Conservation (phyloP, 1,139 yeast genomes). For the Pichia sp. region DNA sequence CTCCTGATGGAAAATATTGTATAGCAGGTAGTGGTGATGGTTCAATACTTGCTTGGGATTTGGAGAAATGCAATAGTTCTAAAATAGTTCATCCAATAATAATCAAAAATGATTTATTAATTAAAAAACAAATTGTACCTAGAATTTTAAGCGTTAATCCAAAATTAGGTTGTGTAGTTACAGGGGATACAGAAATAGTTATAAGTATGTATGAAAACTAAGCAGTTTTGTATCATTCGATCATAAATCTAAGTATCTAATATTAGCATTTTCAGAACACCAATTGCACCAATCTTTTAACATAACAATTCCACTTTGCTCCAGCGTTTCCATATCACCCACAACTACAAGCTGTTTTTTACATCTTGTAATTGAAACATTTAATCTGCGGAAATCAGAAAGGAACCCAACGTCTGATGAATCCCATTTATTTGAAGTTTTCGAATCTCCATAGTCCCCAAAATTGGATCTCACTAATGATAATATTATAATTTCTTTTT, state of each 20-base stretch:
- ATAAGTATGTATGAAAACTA: slow-evolving; percentile 30
- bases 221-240: slow-evolving; percentile 9
- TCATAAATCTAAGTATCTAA: slow-evolving; percentile 43
- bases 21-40: slow-evolving; percentile 59
- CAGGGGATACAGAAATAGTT: slow-evolving; percentile 59
- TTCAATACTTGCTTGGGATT: slow-evolving; percentile 58
- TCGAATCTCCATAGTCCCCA: background rate
- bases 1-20: slow-evolving; percentile 77
- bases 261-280: slow-evolving; percentile 62
- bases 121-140: slow-evolving; percentile 37
- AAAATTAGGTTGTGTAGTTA: slow-evolving; percentile 63
- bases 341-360: slow-evolving; percentile 77
- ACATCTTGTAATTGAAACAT: slow-evolving; percentile 91
- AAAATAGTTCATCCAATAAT: background rate
- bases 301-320: slow-evolving; percentile 38
- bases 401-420: slow-evolving; percentile 62
- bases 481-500: slow-evolving; percentile 81
- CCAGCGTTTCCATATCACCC: slow-evolving; percentile 71
- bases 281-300: slow-evolving; percentile 63
- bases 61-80: slow-evolving; percentile 18
- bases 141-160: slow-evolving; percentile 74
- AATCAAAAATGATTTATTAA: slow-evolving; percentile 4
- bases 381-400: slow-evolving; percentile 62
- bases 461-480: slow-evolving; percentile 78
- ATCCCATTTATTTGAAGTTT: slow-evolving; percentile 17